Base-by-base conservation (phyloP, 164 flowering plant species). In the Magnolia changhungtana region DNA sequence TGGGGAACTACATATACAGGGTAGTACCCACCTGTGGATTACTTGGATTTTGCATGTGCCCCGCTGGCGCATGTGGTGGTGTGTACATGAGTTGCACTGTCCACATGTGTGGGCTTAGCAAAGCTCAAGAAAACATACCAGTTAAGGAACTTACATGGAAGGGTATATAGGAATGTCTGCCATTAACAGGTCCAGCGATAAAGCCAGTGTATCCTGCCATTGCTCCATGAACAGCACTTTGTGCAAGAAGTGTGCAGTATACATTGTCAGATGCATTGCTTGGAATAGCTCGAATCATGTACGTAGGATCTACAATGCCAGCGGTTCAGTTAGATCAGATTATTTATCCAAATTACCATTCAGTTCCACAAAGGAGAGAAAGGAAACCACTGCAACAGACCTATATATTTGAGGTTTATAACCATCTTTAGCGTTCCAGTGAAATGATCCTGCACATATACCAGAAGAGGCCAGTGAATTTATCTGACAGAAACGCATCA, bases 131-230 rank as follows among this genome's bases (percentile, higher is more conserved):
- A 29, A 29, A 68, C 21, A 29, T 4, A 23, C 24, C 13, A 29
- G 51, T 27, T n/a, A n/a, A 21, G 49, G 16, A 80, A 84, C 97
- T 89, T 81, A 92, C 99, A 78, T 85, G 18, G 82, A 92, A 90
- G 8, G 99, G 98, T 75, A 94, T 96, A 71, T 94, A 96, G 49
- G 92, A 80, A 65, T 96, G 99, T 80, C 98, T 89, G 73, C 97
- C 93, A 74, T 96, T 96, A 71, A 94, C 99, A 29, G 86, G 95
- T 50, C 99, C 99, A 69, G 81, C 82, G 1, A 91, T 91, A 74
- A 85, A 92, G 63, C 99, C 99, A 7, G 97, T 92, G 77, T 91
- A 96, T 59, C 99, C 99, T 11, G 99, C 98, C 99, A 96, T 96
- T 50, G 97, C 94, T 71, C 99, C 99, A 80, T 94, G 99, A 50